Percentiles rank a stretch among this genome's conserved stretches.
Evolutionary conservation across 306 rosid species (phyloP).

Genomic region (Mucuna pruriens): DNA sequence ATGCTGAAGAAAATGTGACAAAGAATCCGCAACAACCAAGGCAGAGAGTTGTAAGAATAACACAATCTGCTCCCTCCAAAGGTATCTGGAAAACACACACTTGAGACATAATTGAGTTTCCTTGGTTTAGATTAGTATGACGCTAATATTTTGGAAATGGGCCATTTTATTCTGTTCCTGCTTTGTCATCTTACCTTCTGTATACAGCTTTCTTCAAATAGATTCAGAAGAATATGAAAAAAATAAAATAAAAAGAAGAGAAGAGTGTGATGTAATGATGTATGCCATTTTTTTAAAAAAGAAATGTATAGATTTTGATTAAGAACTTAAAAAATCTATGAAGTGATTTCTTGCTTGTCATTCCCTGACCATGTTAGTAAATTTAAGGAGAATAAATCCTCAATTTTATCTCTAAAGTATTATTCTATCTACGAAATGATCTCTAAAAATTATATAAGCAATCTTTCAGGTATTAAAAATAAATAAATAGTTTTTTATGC

Average conservation of each 20-base stretch:
- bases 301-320: conserved; percentile 40
- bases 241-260: background rate
- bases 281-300: background rate
- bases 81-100: conserved; percentile 64
- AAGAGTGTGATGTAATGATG: conserved; percentile 14
- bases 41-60: conserved; percentile 63
- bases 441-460: too few relatives aligned
- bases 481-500: too few relatives aligned
- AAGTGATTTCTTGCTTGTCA: conserved; percentile 25
- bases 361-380: conserved; percentile 28
- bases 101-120: conserved; percentile 28
- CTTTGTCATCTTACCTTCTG: conserved; percentile 23
- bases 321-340: background rate
- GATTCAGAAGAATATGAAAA: conserved; percentile 24
- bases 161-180: conserved; percentile 10
- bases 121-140: conserved; percentile 14
- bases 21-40: conserved; percentile 45
- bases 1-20: conserved; percentile 41
- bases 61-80: conserved; percentile 57
- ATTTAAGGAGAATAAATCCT: too few relatives aligned
- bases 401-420: too few relatives aligned
- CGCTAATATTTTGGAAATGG: conserved; percentile 21
- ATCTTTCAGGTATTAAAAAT: too few relatives aligned
- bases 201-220: conserved; percentile 34
- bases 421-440: too few relatives aligned